A percentile compares a stretch with the other conserved stretches of the same genome.
Evolutionary conservation across 164 flowering plant species (phyloP).

Genomic region (Echeveria elegans): DNA sequence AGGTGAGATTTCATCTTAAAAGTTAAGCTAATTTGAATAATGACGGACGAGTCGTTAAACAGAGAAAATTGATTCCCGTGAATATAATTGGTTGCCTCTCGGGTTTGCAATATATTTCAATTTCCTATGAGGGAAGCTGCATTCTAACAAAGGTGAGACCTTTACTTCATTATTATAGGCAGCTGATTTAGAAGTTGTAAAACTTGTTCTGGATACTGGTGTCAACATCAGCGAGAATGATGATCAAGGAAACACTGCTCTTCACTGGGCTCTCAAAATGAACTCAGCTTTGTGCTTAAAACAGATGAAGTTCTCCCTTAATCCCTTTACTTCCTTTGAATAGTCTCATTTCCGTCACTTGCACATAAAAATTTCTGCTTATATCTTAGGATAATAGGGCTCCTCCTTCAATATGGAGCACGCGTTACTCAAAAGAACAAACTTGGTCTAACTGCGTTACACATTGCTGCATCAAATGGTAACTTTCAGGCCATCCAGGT

Average conservation of each 20-base stretch:
- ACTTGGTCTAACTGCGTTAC: constrained; percentile 43
- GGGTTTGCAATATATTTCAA: not conserved
- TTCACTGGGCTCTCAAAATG: constrained; percentile 38
- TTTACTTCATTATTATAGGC: constrained; percentile 23
- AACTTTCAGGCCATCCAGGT: constrained; percentile 4
- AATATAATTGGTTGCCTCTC: not conserved
- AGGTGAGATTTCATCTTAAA: constrained; percentile 20
- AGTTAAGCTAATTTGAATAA: not conserved
- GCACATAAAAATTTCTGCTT: not conserved
- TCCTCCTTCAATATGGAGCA: constrained; percentile 46
- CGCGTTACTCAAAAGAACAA: constrained; percentile 31
- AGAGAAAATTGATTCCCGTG: not conserved
- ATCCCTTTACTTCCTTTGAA: not conserved
- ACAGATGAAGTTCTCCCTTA: constrained; percentile 26
- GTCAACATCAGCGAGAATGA: constrained; percentile 35
- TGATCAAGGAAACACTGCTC: constrained; percentile 47
- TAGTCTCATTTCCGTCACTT: constrained; percentile 3
- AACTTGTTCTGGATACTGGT: constrained; percentile 36
- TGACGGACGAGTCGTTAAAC: not conserved
- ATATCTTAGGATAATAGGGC: constrained; percentile 27
- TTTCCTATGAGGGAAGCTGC: not conserved
- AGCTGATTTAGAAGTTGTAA: constrained; percentile 37
- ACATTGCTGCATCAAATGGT: constrained; percentile 32
- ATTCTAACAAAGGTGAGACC: not conserved
- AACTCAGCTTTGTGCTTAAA: constrained; percentile 12